phyloP scores from a whole-genome alignment of 1,284 basidiomycete genomes.

The Puccinia triticina region DNA sequence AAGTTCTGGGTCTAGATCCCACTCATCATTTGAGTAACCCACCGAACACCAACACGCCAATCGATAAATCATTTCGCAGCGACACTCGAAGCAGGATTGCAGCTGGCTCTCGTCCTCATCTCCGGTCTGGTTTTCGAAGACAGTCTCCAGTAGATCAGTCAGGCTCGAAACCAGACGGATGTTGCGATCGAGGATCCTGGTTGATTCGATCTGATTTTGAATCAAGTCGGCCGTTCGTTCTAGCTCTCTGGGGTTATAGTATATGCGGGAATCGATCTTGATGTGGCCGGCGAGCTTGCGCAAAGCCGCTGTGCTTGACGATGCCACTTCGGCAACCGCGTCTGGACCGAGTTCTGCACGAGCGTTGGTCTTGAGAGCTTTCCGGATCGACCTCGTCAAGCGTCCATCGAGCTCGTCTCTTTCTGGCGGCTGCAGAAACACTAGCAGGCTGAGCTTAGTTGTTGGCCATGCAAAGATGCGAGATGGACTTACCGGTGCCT shows the following conservation, averaged over 20 bases:
- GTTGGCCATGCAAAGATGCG: not conserved
- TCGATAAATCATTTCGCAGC: conserved; percentile 21
- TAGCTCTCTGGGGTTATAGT: conserved; percentile 24
- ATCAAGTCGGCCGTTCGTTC: not conserved
- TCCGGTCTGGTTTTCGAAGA: not conserved
- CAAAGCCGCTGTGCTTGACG: not conserved
- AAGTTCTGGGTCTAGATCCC: not conserved
- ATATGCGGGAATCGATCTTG: conserved; percentile 9
- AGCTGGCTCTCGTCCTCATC: not conserved
- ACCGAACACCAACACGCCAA: conserved; percentile 23
- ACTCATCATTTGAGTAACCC: conserved; percentile 36
- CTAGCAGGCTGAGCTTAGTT: conserved; percentile 8
- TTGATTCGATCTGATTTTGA: not conserved
- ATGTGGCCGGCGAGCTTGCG: not conserved
- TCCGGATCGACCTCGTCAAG: not conserved
- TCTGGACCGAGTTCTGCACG: not conserved
- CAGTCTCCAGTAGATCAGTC: not conserved
- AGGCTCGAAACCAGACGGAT: conserved; percentile 17
- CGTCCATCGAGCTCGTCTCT: not conserved
- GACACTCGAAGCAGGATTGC: not conserved
- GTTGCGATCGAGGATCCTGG: not conserved
- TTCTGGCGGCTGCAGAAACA: not conserved
- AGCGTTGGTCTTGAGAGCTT: not conserved
- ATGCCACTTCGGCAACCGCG: not conserved
- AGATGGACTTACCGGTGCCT: not conserved